These are phyloP conservation scores for Pyrenophora seminiperda DNA, from an alignment of 2,329 filamentous ascomycete species.

Conservation along the genomic window DNA sequence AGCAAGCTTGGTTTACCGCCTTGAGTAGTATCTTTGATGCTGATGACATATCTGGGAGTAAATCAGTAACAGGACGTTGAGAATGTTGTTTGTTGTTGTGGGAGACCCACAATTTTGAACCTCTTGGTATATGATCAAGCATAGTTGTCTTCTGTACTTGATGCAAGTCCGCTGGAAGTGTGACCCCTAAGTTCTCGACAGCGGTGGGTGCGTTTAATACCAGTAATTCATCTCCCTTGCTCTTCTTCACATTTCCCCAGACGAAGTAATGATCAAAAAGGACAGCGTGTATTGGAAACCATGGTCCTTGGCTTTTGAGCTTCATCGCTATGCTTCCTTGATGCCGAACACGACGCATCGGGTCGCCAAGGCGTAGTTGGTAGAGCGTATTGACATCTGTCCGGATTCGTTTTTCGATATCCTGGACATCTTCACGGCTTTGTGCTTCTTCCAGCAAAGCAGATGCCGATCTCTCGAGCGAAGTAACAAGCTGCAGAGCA, in stretches of 20 bases:
- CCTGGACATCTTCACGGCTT: conserved; percentile 30
- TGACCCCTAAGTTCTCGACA: conserved; percentile 19
- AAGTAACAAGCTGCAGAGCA: conserved; percentile 21
- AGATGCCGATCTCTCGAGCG: conserved; percentile 16
- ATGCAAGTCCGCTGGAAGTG: conserved; percentile 18
- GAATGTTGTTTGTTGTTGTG: not conserved
- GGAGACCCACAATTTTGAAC: conserved; percentile 20
- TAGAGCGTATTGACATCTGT: conserved; percentile 24
- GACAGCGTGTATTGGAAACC: conserved; percentile 36
- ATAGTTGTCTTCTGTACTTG: conserved; percentile 32
- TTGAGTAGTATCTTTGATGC: conserved; percentile 18
- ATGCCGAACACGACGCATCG: conserved; percentile 23
- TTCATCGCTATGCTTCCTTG: conserved; percentile 39
- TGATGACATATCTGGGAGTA: conserved; percentile 24
- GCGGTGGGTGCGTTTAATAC: conserved; percentile 30
- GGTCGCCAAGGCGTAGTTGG: conserved; percentile 23
- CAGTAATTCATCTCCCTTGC: conserved; percentile 21
- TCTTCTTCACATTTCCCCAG: conserved; percentile 37
- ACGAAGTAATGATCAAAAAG: conserved; percentile 39
- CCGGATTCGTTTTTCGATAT: conserved; percentile 31
- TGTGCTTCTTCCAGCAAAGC: conserved; percentile 22
- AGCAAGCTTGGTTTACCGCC: conserved; percentile 27
- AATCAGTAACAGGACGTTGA: not conserved
- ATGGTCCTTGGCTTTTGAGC: conserved; percentile 36
- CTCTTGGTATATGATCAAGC: conserved; percentile 35